Conservation (phyloP, 495 filamentous ascomycete genomes). For the Penicillium bovifimosum region DNA sequence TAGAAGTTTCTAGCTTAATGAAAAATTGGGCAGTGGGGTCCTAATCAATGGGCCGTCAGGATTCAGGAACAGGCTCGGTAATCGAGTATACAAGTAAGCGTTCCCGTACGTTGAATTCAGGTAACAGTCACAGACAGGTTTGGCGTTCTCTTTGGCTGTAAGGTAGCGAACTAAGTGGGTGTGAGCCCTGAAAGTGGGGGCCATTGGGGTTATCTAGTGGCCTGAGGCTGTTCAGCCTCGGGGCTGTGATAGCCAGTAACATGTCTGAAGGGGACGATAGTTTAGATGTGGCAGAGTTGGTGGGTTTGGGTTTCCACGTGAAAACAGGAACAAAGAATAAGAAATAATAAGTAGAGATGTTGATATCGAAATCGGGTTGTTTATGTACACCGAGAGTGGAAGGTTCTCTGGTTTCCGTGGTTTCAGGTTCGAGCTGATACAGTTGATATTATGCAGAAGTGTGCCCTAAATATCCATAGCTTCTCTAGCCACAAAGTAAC, state of each 20-base stretch:
- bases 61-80: background rate
- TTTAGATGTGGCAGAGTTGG: background rate
- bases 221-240: slow-evolving; percentile 23
- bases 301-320: background rate
- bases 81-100: slow-evolving; percentile 10
- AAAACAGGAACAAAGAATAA: background rate
- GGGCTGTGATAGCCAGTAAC: slow-evolving; percentile 11
- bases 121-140: slow-evolving; percentile 22
- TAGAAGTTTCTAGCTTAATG: slow-evolving; percentile 2
- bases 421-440: too few relatives aligned
- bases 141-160: slow-evolving; percentile 22
- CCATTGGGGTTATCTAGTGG: slow-evolving; percentile 1
- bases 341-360: too few relatives aligned
- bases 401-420: background rate
- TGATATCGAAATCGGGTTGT: too few relatives aligned
- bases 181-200: slow-evolving; percentile 31
- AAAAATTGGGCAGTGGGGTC: background rate
- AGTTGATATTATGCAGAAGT: too few relatives aligned
- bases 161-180: slow-evolving; percentile 24
- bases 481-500: too few relatives aligned
- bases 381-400: background rate
- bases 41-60: too few relatives aligned
- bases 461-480: too few relatives aligned
- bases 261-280: background rate
- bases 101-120: slow-evolving; percentile 4